Percentiles rank a stretch among this genome's conserved stretches.
These are phyloP conservation scores for Ganoderma lingzhi DNA, from an alignment of 1,284 basidiomycete species.

Conservation along the genomic window DNA sequence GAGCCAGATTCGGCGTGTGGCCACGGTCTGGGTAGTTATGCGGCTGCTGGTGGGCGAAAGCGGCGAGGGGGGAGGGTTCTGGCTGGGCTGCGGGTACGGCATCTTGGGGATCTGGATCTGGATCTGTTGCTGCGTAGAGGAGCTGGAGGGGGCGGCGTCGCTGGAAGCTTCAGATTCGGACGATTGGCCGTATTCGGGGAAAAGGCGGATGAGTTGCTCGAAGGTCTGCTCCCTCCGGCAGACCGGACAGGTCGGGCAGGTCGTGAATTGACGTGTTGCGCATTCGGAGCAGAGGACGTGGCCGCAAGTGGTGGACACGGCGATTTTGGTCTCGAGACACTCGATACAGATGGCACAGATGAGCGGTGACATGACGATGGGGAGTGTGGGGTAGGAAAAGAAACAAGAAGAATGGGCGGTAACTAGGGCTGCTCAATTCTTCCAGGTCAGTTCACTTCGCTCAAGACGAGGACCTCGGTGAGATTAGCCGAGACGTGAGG, in stretches of 20 bases:
- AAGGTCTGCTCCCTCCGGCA: conserved; percentile 27
- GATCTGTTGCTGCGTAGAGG: neutral
- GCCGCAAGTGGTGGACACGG: conserved; percentile 27
- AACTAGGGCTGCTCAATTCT: no score
- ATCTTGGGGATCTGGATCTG: neutral
- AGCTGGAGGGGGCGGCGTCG: neutral
- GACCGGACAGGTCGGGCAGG: conserved; percentile 25
- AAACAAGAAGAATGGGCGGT: neutral
- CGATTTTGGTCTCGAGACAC: conserved; percentile 14
- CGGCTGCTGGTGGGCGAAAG: no score
- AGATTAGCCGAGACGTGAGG: no score
- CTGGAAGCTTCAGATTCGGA: neutral
- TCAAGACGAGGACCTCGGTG: no score
- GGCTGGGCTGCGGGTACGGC: neutral
- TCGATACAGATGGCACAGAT: conserved; percentile 30
- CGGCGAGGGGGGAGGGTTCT: neutral
- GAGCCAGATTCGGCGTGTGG: neutral
- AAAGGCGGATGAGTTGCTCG: conserved; percentile 31
- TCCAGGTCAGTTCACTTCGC: no score
- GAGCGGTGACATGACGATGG: neutral
- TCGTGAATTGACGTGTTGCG: conserved; percentile 31
- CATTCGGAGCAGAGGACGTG: conserved; percentile 34
- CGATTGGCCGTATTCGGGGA: neutral
- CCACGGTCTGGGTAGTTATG: neutral
- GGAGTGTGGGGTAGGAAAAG: neutral